Evolutionary conservation across 805 yeast species (phyloP).

Genomic region (Teunomyces barrocoloradensis): DNA sequence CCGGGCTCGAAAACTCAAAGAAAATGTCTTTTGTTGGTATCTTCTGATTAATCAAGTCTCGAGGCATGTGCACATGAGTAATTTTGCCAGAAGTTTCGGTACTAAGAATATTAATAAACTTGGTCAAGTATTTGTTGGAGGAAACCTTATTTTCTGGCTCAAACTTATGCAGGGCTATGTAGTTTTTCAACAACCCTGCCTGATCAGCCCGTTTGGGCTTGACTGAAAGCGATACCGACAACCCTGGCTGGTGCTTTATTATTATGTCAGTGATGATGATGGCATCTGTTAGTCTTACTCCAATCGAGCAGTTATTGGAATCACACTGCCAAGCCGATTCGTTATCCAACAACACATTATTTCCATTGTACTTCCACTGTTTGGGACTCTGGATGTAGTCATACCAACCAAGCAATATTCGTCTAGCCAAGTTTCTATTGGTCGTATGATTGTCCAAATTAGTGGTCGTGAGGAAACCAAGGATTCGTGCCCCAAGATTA

Average conservation of each 20-base stretch:
- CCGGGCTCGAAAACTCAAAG: conserved; percentile 18
- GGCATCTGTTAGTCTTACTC: conserved; percentile 31
- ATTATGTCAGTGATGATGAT: conserved; percentile 36
- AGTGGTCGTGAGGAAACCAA: conserved; percentile 39
- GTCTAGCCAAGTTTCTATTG: conserved; percentile 21
- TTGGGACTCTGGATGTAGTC: conserved; percentile 25
- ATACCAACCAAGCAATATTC: conserved; percentile 39
- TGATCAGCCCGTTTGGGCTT: conserved; percentile 26
- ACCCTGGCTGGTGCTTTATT: conserved; percentile 22
- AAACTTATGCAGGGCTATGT: conserved; percentile 14
- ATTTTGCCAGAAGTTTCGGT: conserved; percentile 12
- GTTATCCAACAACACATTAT: conserved; percentile 34
- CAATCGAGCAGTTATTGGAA: conserved; percentile 28
- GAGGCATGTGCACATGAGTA: conserved; percentile 32
- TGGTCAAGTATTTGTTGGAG: conserved; percentile 26
- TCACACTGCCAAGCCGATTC: conserved; percentile 35
- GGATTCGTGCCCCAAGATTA: conserved; percentile 34
- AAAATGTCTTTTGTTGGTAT: conserved; percentile 33
- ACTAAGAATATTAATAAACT: conserved; percentile 26
- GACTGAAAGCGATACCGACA: conserved; percentile 23
- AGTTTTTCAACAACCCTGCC: conserved; percentile 14
- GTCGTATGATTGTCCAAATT: conserved; percentile 6
- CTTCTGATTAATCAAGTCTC: conserved; percentile 30
- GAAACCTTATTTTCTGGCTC: neutral
- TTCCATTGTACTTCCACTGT: conserved; percentile 35